Base-by-base conservation (phyloP, 2,329 filamentous ascomycete genomes). In the Bipolaris victoriae region DNA sequence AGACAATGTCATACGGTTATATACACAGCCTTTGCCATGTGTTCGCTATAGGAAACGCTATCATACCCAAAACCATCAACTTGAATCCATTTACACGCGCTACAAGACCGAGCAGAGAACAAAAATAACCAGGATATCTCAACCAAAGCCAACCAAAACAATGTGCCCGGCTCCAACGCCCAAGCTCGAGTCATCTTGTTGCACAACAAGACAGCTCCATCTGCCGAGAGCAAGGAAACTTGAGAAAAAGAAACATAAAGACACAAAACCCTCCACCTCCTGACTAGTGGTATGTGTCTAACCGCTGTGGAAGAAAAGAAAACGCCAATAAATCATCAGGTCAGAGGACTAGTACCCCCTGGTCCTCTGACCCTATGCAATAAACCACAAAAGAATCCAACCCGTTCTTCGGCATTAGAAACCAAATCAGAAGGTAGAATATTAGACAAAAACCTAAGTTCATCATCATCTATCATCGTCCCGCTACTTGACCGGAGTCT, bases 361-460 rank as follows among this genome's bases (percentile, higher is more conserved):
- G 20, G 7, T 22, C 22, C 31, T 15, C 39, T 13, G 7, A 29
- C n/a, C 37, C 26, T 24, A 13, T 48, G 44, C 29, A 40, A 47
- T 31, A 39, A 52, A 31, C 64, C 64, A 43, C n/a, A 60, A 47
- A 7, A 16, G 65, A 62, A 70, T 62, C 67, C 70, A 68, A 69
- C 67, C 68, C 57, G 57, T 61, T 67, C 65, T 58, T 55, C 39
- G 39, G 52, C 46, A 68, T 70, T 72, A 69, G 63, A 63, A 61
- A 69, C 67, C 58, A 69, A 62, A 43, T 26, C 40, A 43, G 40
- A 43, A 43, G 13, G 20, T 20, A 43, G 20, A 41, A 73, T 63
- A 73, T 73, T 73, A 73, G 46, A 48, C 56, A 52, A 60, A 60
- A 62, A 55, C 56, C 52, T 50, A 37, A 49, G 57, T 55, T 54